Evolutionary conservation across 2,329 filamentous ascomycete genomes (phyloP).

Genomic region (Neopestalotiopsis rosae): DNA sequence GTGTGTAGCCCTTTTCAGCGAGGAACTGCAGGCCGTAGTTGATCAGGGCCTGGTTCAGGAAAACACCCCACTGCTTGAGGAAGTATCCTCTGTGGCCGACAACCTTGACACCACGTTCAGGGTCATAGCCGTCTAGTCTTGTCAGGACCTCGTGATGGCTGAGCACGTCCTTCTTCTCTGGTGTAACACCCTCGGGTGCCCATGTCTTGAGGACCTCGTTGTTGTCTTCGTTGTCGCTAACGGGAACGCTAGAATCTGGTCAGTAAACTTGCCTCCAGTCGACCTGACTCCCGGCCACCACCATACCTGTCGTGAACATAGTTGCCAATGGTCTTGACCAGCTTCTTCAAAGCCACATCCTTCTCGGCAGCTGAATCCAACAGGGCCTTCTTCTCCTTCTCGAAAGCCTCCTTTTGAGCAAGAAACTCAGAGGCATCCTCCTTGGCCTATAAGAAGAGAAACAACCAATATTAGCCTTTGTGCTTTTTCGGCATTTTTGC

Average conservation of each 20-base stretch:
- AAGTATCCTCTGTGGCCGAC: slow-evolving; percentile 96
- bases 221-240: slow-evolving; percentile 65
- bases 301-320: slow-evolving; percentile 75
- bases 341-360: slow-evolving; percentile 73
- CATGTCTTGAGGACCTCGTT: slow-evolving; percentile 80
- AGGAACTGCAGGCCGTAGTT: slow-evolving; percentile 96
- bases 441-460: slow-evolving; percentile 63
- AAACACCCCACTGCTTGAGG: slow-evolving; percentile 86
- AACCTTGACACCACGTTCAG: slow-evolving; percentile 90
- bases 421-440: slow-evolving; percentile 84
- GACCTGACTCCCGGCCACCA: slow-evolving; percentile 33
- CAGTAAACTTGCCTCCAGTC: slow-evolving; percentile 23
- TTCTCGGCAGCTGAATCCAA: slow-evolving; percentile 78
- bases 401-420: slow-evolving; percentile 76
- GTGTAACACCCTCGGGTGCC: slow-evolving; percentile 75
- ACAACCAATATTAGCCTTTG: not conserved
- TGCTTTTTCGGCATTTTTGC: not conserved
- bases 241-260: slow-evolving; percentile 25
- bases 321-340: slow-evolving; percentile 86
- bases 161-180: slow-evolving; percentile 78
- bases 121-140: slow-evolving; percentile 88
- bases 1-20: slow-evolving; percentile 77
- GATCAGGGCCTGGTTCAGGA: slow-evolving; percentile 89
- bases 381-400: slow-evolving; percentile 81
- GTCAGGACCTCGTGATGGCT: slow-evolving; percentile 95